Conservation (phyloP, 306 rosid genomes). For the Vigna unguiculata region DNA sequence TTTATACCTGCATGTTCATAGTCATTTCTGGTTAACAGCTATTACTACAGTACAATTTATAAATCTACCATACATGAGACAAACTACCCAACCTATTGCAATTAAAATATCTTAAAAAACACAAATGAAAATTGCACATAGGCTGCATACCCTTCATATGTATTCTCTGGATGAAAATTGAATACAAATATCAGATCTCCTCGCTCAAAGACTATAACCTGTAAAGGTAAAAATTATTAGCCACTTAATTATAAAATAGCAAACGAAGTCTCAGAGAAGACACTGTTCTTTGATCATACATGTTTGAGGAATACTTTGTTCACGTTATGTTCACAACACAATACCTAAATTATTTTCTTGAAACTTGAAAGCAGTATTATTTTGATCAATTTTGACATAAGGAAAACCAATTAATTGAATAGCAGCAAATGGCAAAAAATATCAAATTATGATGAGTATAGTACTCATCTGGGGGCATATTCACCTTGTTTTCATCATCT, state of each 20-base stretch:
- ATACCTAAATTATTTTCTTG: slow-evolving; percentile 13
- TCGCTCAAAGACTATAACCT: slow-evolving; percentile 94
- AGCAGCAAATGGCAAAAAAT: slow-evolving; percentile 17
- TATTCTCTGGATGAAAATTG: slow-evolving; percentile 86
- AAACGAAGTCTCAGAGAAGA: background rate
- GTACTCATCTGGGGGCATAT: slow-evolving; percentile 32
- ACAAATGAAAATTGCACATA: slow-evolving; percentile 35
- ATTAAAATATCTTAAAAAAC: slow-evolving; percentile 1
- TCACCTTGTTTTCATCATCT: slow-evolving; percentile 82
- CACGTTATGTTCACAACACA: slow-evolving; percentile 6
- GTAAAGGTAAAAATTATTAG: slow-evolving; percentile 38
- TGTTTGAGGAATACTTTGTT: slow-evolving; percentile 23
- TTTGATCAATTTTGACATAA: slow-evolving; percentile 27
- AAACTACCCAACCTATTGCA: slow-evolving; percentile 19
- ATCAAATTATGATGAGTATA: slow-evolving; percentile 31
- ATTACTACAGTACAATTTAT: slow-evolving; percentile 15
- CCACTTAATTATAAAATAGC: slow-evolving; percentile 33
- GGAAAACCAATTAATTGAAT: slow-evolving; percentile 25
- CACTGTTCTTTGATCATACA: slow-evolving; percentile 28
- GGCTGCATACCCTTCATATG: slow-evolving; percentile 78
- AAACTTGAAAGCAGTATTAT: slow-evolving; percentile 26
- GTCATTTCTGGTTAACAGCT: slow-evolving; percentile 33
- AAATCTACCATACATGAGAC: slow-evolving; percentile 15
- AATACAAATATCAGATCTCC: slow-evolving; percentile 93
- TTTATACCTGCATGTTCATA: slow-evolving; percentile 72